Evolutionary conservation across 2,329 filamentous ascomycete species (phyloP).

Genomic region (Emydomyces testavorans): DNA sequence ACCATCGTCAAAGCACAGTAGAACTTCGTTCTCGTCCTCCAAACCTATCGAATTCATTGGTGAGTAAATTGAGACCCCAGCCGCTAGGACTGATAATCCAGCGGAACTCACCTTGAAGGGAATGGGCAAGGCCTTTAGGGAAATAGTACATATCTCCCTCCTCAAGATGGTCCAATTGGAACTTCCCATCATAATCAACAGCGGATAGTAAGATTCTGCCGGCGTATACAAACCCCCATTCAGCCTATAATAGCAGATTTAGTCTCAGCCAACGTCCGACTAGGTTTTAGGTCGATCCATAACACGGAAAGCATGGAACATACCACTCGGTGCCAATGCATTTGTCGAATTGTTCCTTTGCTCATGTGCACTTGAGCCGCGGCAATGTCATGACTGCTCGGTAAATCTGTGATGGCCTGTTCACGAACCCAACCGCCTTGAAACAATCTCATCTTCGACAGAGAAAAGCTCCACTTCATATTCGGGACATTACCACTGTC

Average conservation of each 20-base stretch:
- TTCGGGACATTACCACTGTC: constrained; percentile 55
- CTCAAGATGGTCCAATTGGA: constrained; percentile 44
- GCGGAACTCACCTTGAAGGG: constrained; percentile 39
- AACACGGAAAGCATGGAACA: constrained; percentile 20
- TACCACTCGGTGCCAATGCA: constrained; percentile 58
- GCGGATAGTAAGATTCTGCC: constrained; percentile 49
- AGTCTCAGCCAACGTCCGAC: constrained; percentile 3
- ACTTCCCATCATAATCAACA: constrained; percentile 50
- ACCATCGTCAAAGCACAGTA: constrained; percentile 55
- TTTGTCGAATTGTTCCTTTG: constrained; percentile 54
- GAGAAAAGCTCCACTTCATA: constrained; percentile 58
- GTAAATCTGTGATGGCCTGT: constrained; percentile 56
- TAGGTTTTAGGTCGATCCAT: not conserved
- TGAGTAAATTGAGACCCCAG: not conserved
- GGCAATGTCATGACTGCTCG: constrained; percentile 53
- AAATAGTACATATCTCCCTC: constrained; percentile 60
- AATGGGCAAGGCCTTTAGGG: constrained; percentile 53
- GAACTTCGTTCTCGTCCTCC: constrained; percentile 55
- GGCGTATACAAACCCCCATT: constrained; percentile 54
- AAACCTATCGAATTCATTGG: constrained; percentile 33
- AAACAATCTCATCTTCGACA: constrained; percentile 52
- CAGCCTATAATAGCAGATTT: constrained; percentile 37
- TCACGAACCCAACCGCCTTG: constrained; percentile 56
- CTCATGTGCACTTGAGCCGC: constrained; percentile 57
- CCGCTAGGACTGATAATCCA: not conserved